Evolutionary conservation across 2,329 filamentous ascomycete genomes (phyloP), one percentile per base, ranked within the genome.

Genomic region (Beauveria bassiana): DNA sequence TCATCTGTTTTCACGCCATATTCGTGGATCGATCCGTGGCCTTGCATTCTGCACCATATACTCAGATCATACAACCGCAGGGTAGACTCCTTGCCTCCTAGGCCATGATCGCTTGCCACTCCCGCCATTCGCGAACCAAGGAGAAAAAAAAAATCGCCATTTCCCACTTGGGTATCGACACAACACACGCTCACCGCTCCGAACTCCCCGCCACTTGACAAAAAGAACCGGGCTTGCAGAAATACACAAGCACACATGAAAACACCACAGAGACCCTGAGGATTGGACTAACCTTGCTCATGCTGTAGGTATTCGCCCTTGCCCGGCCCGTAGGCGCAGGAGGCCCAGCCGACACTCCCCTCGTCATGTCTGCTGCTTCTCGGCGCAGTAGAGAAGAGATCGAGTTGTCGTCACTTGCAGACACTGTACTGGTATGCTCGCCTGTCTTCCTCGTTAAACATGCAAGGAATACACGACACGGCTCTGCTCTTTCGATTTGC

Each of bases 281-380:
- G 16, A 20, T 46, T 14, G 34, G 47, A 63, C 70, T 68, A 64
- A 76, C 73, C 72, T 72, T 74, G 68, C 75, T 75, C 61, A 77
- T 75, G 65, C 69, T 77, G 71, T 72, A 78, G 14, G 75, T 78
- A 55, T 78, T 74, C 59, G 68, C 70, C 56, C 72, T 67, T 58
- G 68, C 63, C 64, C 73, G 67, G 49, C 70, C 70, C 53, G 65
- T 66, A 40, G 70, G 67, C 58, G 69, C 70, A 40, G 72, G 70
- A 57, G 71, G 68, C 57, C 73, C 74, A 61, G 75, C 73, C 57
- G 69, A 67, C 56, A 77, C 69, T 51, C 74, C 73, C 63, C 67
- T 70, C 70, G 73, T 74, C 31, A 46, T 70, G 58, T 34, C 24
- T 18, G 20, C 4, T 18, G 7, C 34, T 22, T 49, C 18, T 46